Conservation (phyloP, 441 rosid genomes). For the Adansonia grandidieri region DNA sequence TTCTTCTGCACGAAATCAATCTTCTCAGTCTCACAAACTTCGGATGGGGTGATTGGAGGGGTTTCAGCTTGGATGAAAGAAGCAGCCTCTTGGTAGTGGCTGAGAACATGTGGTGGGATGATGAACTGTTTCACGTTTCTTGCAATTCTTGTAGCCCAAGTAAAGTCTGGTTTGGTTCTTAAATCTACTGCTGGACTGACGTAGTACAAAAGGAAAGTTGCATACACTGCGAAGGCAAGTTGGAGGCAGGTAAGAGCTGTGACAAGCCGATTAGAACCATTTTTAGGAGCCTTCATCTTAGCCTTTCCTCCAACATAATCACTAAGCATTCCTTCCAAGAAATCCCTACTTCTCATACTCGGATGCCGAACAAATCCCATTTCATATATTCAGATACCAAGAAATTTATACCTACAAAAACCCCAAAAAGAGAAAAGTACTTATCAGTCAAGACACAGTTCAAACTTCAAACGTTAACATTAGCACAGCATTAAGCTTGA, state of each 20-base stretch:
- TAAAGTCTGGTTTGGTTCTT: conserved; percentile 74
- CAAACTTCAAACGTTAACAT: not conserved
- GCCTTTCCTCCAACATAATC: conserved; percentile 63
- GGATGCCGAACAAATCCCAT: conserved; percentile 73
- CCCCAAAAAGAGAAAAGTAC: not conserved
- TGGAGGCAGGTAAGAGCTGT: conserved; percentile 78
- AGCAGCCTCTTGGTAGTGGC: conserved; percentile 62
- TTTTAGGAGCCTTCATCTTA: conserved; percentile 47
- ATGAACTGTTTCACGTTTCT: conserved; percentile 72
- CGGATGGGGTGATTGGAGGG: conserved; percentile 45
- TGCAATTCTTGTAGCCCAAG: conserved; percentile 87
- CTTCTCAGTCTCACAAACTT: conserved; percentile 83
- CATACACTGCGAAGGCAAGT: conserved; percentile 84
- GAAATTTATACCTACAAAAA: conserved; percentile 26
- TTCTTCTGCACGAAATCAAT: conserved; percentile 90
- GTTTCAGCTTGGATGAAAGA: conserved; percentile 43
- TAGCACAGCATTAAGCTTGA: not conserved
- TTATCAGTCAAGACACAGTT: conserved; percentile 16
- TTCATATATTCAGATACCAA: conserved; percentile 14
- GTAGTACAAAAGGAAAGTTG: conserved; percentile 84
- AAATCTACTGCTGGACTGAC: conserved; percentile 87
- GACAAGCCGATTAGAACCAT: conserved; percentile 61
- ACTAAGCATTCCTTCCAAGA: conserved; percentile 69
- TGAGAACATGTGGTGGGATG: conserved; percentile 68
- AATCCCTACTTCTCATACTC: conserved; percentile 62